Conservation (phyloP, 257 asterid species). For the Primulina huaijiensis region DNA sequence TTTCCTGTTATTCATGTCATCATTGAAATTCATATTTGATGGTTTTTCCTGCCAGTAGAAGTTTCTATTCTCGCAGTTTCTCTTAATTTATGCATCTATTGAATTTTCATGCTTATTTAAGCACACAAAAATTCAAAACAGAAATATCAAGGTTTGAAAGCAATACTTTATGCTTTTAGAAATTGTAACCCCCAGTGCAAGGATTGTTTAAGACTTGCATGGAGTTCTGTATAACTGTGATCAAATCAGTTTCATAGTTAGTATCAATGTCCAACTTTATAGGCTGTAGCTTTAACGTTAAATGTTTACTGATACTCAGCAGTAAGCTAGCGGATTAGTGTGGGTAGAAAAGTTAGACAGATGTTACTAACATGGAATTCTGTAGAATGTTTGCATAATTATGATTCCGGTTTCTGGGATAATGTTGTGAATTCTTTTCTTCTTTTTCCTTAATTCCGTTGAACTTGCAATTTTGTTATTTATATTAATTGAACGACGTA, state of each 20-base stretch:
- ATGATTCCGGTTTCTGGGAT: slow-evolving; percentile 4
- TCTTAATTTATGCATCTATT: neutral
- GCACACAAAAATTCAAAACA: no score
- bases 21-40: slow-evolving; percentile 6
- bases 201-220: neutral
- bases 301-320: slow-evolving; percentile 8
- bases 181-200: neutral
- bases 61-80: neutral
- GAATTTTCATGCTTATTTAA: no score
- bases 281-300: slow-evolving; percentile 1
- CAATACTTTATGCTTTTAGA: neutral
- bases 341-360: slow-evolving; percentile 1
- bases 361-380: neutral
- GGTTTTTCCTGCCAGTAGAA: neutral
- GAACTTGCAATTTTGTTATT: neutral
- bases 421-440: slow-evolving; percentile 6
- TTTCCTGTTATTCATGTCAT: slow-evolving; percentile 5
- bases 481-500: slow-evolving; percentile 5
- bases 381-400: neutral
- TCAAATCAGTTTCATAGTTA: neutral
- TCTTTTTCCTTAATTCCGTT: neutral
- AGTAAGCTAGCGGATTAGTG: slow-evolving; percentile 1
- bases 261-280: neutral
- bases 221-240: neutral
- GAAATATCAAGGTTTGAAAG: no score